Evolutionary conservation across 1,139 yeast genomes (phyloP).

Genomic region (Debaryomyces singareniensis): DNA sequence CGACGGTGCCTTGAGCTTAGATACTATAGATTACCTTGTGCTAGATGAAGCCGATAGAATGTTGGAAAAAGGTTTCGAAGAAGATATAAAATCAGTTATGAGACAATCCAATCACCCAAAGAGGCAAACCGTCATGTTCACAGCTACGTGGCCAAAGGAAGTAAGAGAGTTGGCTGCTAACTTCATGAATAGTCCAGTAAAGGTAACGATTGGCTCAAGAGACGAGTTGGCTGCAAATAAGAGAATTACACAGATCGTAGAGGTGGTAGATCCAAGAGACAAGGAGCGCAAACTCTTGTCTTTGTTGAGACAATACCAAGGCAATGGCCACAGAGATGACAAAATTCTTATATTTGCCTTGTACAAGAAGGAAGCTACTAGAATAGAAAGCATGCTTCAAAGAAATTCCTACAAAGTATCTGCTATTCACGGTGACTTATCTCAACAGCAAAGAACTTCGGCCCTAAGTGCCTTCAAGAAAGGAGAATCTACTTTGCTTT

Average conservation of each 20-base stretch:
- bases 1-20: conserved; percentile 76
- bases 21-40: conserved; percentile 68
- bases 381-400: conserved; percentile 73
- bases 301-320: conserved; percentile 68
- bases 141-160: conserved; percentile 89
- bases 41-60: conserved; percentile 98
- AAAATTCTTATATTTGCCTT: conserved; percentile 88
- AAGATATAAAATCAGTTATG: conserved; percentile 83
- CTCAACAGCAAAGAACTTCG: conserved; percentile 85
- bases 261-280: conserved; percentile 77
- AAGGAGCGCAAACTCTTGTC: conserved; percentile 76
- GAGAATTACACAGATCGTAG: conserved; percentile 88
- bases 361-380: conserved; percentile 92
- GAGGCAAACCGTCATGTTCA: conserved; percentile 84
- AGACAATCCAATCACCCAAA: conserved; percentile 37
- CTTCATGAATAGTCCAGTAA: conserved; percentile 81
- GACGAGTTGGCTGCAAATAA: conserved; percentile 93
- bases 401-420: conserved; percentile 76
- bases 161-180: conserved; percentile 86
- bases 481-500: conserved; percentile 68
- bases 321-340: conserved; percentile 59
- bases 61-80: conserved; percentile 95
- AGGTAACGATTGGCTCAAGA: conserved; percentile 87
- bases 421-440: conserved; percentile 93
- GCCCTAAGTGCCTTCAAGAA: conserved; percentile 82